phyloP scores from a whole-genome alignment of 2,329 filamentous ascomycete species.

The Stachybotrys chlorohalonatus region DNA sequence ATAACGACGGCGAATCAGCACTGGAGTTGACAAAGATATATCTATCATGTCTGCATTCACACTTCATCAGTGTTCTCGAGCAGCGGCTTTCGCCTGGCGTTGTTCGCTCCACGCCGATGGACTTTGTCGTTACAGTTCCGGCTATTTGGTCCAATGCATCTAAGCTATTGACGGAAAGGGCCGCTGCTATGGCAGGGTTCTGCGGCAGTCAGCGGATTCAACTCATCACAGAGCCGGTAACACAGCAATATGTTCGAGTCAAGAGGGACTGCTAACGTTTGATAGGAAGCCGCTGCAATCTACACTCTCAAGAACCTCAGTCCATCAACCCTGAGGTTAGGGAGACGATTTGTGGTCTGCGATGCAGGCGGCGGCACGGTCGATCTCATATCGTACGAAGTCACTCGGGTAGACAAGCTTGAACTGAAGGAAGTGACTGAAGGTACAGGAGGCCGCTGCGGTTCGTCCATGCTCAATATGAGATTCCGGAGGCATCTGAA shows the following conservation, averaged over 20 bases:
- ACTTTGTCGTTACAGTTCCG: constrained; percentile 49
- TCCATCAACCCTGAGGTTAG: constrained; percentile 29
- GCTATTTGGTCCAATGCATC: constrained; percentile 49
- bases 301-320: constrained; percentile 36
- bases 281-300: constrained; percentile 39
- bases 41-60: constrained; percentile 35
- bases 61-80: constrained; percentile 36
- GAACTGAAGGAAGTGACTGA: constrained; percentile 39
- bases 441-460: constrained; percentile 40
- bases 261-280: constrained; percentile 6
- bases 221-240: constrained; percentile 39
- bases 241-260: constrained; percentile 2
- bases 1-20: constrained; percentile 23
- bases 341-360: constrained; percentile 41
- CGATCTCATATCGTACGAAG: constrained; percentile 44
- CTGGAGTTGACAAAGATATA: constrained; percentile 30
- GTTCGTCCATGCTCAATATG: constrained; percentile 39
- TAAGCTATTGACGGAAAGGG: constrained; percentile 37
- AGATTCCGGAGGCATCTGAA: constrained; percentile 35
- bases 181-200: constrained; percentile 27
- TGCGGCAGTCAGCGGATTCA: constrained; percentile 31
- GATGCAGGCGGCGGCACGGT: constrained; percentile 47
- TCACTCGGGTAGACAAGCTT: constrained; percentile 30
- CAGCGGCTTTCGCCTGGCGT: constrained; percentile 30
- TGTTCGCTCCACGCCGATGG: constrained; percentile 33